A percentile compares a stretch with the other conserved stretches of the same genome.
phyloP scores from a whole-genome alignment of 1,139 yeast genomes.

The Chernovozyma sophiae-reginae region DNA sequence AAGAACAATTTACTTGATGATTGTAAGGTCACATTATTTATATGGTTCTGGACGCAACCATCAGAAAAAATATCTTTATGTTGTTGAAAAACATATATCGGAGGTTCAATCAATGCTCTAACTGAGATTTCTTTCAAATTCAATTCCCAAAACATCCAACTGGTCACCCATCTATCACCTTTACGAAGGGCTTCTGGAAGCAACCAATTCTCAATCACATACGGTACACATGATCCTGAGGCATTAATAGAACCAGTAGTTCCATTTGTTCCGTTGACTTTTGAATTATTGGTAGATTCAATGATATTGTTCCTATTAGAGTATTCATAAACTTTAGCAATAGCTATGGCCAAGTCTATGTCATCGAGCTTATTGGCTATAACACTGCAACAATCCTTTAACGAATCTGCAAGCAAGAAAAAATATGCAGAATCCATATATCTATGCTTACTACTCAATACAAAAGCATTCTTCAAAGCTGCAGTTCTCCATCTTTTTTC shows the following conservation, averaged over 20 bases:
- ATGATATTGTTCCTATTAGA: conserved; percentile 23
- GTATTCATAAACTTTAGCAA: conserved; percentile 66
- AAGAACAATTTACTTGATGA: conserved; percentile 44
- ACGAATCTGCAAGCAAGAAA: conserved; percentile 74
- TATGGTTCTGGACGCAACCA: conserved; percentile 17
- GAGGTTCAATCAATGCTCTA: conserved; percentile 61
- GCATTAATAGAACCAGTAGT: background rate
- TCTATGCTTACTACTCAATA: conserved; percentile 81
- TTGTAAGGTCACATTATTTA: conserved; percentile 15
- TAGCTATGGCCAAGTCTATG: conserved; percentile 68
- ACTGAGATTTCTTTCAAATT: conserved; percentile 50
- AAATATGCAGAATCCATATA: conserved; percentile 86
- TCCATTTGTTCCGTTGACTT: background rate
- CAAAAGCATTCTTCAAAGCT: conserved; percentile 90
- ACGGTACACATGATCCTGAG: conserved; percentile 18
- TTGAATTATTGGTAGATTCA: conserved; percentile 12
- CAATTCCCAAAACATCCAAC: conserved; percentile 78
- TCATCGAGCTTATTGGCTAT: conserved; percentile 65
- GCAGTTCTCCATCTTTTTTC: conserved; percentile 80
- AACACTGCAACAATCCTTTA: conserved; percentile 75
- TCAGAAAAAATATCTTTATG: conserved; percentile 20
- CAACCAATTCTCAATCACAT: conserved; percentile 48
- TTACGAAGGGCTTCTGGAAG: conserved; percentile 53
- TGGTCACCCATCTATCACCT: conserved; percentile 81
- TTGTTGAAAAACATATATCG: conserved; percentile 37